Evolutionary conservation across 1,139 yeast species (phyloP).

Genomic region (Suzukiozyma palmioleophila): DNA sequence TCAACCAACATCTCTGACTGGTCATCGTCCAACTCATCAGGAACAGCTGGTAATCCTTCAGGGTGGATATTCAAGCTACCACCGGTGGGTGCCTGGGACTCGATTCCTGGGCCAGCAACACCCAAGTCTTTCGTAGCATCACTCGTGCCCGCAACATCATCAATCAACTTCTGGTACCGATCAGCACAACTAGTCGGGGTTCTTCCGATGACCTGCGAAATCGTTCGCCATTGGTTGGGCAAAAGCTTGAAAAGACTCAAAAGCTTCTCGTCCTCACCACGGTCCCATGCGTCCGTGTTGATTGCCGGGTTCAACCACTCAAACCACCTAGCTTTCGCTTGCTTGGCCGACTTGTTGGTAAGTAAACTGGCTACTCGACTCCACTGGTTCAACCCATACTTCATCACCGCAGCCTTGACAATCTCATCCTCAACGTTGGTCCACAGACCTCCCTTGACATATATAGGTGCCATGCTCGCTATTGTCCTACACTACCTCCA

Average conservation of each 20-base stretch:
- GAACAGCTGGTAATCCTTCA: constrained; percentile 79
- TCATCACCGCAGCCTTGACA: constrained; percentile 83
- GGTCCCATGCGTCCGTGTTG: constrained; percentile 62
- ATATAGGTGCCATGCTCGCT: constrained; percentile 42
- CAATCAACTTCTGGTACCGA: constrained; percentile 73
- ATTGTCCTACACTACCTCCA: not conserved
- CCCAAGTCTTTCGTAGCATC: constrained; percentile 32
- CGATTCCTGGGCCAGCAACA: constrained; percentile 54
- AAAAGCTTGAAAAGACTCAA: constrained; percentile 61
- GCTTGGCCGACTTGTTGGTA: constrained; percentile 83
- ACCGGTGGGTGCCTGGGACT: constrained; percentile 14
- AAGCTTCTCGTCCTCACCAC: constrained; percentile 72
- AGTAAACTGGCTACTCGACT: constrained; percentile 83
- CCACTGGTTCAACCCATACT: constrained; percentile 95
- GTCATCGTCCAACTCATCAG: constrained; percentile 84
- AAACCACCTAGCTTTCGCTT: constrained; percentile 89
- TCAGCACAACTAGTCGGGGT: constrained; percentile 90
- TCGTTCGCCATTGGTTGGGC: constrained; percentile 94
- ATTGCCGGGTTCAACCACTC: constrained; percentile 82
- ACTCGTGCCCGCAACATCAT: constrained; percentile 40
- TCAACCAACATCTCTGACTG: constrained; percentile 91
- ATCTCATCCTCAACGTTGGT: constrained; percentile 88
- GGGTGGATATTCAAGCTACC: constrained; percentile 55
- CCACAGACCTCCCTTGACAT: constrained; percentile 89
- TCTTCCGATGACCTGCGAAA: constrained; percentile 74